Percentiles rank a stretch among this genome's conserved stretches.
Conservation (phyloP, 2,329 filamentous ascomycete species). For the Cucurbitaria berberidis region DNA sequence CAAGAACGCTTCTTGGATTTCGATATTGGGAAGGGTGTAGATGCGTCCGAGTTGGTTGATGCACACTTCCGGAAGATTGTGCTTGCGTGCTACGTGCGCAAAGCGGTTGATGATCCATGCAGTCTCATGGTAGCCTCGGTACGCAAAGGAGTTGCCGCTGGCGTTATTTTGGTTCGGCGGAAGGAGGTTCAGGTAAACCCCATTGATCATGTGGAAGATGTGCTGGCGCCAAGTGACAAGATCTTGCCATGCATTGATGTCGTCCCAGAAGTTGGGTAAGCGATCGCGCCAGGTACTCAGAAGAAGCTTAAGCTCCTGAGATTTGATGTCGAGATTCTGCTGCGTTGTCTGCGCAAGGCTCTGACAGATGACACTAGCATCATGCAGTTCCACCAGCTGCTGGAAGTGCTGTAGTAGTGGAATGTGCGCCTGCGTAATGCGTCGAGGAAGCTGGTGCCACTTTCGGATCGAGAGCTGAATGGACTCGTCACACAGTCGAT, state of each 20-base stretch:
- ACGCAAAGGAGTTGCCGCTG: conserved; percentile 91
- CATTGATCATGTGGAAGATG: conserved; percentile 97
- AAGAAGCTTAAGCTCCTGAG: conserved; percentile 90
- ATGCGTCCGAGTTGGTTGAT: conserved; percentile 97
- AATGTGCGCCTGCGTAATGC: conserved; percentile 93
- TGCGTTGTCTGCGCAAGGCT: conserved; percentile 86
- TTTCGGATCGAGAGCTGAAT: conserved; percentile 97
- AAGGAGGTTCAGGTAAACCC: conserved; percentile 84
- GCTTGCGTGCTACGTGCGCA: conserved; percentile 95
- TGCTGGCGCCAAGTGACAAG: conserved; percentile 99
- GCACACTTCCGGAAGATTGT: conserved; percentile 95
- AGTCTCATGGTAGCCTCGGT: conserved; percentile 96
- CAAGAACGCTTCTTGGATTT: conserved; percentile 98
- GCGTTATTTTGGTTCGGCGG: conserved; percentile 77
- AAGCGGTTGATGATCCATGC: conserved; percentile 99
- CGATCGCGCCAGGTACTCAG: conserved; percentile 95
- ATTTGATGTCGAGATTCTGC: conserved; percentile 88
- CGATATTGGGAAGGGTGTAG: conserved; percentile 98
- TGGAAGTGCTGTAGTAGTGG: conserved; percentile 97
- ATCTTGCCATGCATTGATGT: conserved; percentile 99
- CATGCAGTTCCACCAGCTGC: conserved; percentile 93
- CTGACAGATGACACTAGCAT: conserved; percentile 94
- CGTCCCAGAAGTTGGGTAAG: conserved; percentile 97
- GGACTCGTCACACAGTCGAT: conserved; percentile 90
- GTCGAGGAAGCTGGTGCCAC: conserved; percentile 96